phyloP scores from a whole-genome alignment of 176 grass and related monocot genomes.

The Puya raimondii region DNA sequence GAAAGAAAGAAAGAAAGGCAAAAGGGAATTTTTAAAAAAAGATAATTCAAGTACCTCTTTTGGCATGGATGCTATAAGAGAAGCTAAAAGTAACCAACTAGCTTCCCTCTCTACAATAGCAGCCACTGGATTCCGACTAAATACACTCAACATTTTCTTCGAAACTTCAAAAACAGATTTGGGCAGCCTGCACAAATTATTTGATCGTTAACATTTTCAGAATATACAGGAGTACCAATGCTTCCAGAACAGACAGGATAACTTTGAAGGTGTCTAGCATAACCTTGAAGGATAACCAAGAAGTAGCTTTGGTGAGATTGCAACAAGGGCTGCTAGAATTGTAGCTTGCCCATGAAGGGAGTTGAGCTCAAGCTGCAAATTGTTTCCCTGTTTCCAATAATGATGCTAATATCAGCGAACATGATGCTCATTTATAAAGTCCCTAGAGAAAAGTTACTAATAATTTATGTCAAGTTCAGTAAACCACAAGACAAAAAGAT shows the following conservation, averaged over 20 bases:
- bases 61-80: constrained; percentile 90
- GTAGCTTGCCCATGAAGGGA: constrained; percentile 79
- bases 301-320: constrained; percentile 80
- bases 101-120: constrained; percentile 71
- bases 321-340: constrained; percentile 80
- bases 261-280: no score
- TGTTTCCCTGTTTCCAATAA: constrained; percentile 52
- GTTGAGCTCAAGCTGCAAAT: constrained; percentile 60
- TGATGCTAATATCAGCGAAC: constrained; percentile 14
- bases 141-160: constrained; percentile 77
- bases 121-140: constrained; percentile 76
- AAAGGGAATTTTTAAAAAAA: constrained; percentile 12
- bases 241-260: no score
- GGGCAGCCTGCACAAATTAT: constrained; percentile 43
- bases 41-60: constrained; percentile 57
- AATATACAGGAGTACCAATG: not conserved
- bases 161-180: constrained; percentile 88
- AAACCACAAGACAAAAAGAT: not conserved
- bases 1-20: constrained; percentile 12
- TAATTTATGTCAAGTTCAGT: not conserved
- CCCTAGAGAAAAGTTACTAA: not conserved
- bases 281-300: constrained; percentile 98
- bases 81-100: constrained; percentile 92
- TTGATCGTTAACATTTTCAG: not conserved
- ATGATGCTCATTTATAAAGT: constrained; percentile 7